phyloP scores from a whole-genome alignment of 306 rosid species.

The Vigna hirtella region DNA sequence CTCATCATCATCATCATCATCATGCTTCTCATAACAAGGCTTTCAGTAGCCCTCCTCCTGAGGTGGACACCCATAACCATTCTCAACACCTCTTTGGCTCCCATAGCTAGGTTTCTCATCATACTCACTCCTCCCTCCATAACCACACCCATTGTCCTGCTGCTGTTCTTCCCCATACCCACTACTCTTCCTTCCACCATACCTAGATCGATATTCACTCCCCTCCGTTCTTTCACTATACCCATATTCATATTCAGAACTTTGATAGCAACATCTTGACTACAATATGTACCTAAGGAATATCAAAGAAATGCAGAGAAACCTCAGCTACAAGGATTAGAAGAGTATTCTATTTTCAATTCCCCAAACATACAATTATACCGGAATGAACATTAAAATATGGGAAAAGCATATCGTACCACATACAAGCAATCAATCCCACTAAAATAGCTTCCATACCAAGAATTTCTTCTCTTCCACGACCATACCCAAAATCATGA shows the following conservation, averaged over 20 bases:
- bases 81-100: conserved; percentile 6
- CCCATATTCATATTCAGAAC: neutral
- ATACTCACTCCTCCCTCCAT: conserved; percentile 38
- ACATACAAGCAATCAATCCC: too few relatives aligned
- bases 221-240: neutral
- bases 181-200: conserved; percentile 13
- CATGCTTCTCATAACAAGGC: conserved; percentile 51
- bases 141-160: conserved; percentile 27
- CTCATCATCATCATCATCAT: conserved; percentile 54
- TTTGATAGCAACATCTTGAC: too few relatives aligned
- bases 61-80: conserved; percentile 19
- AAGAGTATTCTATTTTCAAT: too few relatives aligned
- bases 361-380: too few relatives aligned
- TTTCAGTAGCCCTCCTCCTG: conserved; percentile 16
- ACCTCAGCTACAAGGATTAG: too few relatives aligned
- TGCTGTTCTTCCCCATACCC: conserved; percentile 30
- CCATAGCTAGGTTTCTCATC: conserved; percentile 52
- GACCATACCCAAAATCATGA: too few relatives aligned
- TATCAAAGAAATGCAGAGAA: too few relatives aligned
- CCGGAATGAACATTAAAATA: too few relatives aligned
- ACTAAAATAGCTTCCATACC: too few relatives aligned
- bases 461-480: too few relatives aligned
- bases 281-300: too few relatives aligned
- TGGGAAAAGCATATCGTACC: too few relatives aligned
- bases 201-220: neutral